Evolutionary conservation across 805 yeast species (phyloP).

Genomic region (Lachancea kluyveri): DNA sequence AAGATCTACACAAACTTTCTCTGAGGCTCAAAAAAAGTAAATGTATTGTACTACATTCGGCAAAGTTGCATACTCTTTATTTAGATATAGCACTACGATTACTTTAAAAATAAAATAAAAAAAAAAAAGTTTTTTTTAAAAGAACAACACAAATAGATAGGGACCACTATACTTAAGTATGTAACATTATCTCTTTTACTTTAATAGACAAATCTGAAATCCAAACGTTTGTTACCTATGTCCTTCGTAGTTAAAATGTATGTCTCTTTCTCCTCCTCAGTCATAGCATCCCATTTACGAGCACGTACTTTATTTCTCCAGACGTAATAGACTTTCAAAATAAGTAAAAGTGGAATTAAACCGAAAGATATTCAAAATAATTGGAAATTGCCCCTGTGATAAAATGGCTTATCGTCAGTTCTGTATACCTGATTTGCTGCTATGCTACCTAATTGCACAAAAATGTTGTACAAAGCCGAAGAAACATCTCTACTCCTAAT

Average conservation of each 20-base stretch:
- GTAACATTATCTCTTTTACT: too few relatives aligned
- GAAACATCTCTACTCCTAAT: conserved; percentile 57
- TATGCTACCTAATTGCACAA: conserved; percentile 52
- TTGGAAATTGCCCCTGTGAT: conserved; percentile 49
- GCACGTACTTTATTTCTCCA: conserved; percentile 39
- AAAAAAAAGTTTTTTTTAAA: too few relatives aligned
- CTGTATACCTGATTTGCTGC: conserved; percentile 53
- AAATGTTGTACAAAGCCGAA: conserved; percentile 60
- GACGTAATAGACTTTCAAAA: conserved; percentile 26
- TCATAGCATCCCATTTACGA: conserved; percentile 43
- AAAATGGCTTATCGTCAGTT: conserved; percentile 50
- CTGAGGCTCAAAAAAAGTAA: too few relatives aligned
- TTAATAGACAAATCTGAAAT: conserved; percentile 35
- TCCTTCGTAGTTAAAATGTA: conserved; percentile 44
- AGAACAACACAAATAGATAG: too few relatives aligned
- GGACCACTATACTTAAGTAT: too few relatives aligned
- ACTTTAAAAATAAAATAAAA: too few relatives aligned
- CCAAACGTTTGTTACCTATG: conserved; percentile 53
- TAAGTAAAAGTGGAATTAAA: conserved; percentile 22
- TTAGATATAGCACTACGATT: too few relatives aligned
- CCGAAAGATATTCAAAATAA: conserved; percentile 33
- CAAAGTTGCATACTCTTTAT: too few relatives aligned
- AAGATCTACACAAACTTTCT: too few relatives aligned
- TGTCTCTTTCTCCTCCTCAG: conserved; percentile 40
- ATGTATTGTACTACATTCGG: too few relatives aligned